phyloP scores from a whole-genome alignment of 441 rosid genomes.

The Adansonia rubrostipa region DNA sequence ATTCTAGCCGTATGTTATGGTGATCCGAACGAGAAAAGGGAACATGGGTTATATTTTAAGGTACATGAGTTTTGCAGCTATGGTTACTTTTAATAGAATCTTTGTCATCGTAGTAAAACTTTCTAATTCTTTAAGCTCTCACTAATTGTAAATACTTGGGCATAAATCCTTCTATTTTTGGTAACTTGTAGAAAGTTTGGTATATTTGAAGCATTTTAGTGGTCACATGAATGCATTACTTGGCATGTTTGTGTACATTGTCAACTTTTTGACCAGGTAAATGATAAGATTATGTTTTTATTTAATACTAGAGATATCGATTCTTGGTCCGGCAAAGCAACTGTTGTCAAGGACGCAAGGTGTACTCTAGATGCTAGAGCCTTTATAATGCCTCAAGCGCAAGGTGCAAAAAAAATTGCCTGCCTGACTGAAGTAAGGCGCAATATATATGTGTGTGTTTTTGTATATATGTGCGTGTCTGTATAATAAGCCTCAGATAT shows the following conservation, averaged over 20 bases:
- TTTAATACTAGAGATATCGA: neutral
- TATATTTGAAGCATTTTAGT: neutral
- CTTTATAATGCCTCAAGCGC: no score
- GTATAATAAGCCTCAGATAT: no score
- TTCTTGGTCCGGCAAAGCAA: neutral
- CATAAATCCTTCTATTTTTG: neutral
- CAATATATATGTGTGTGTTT: no score
- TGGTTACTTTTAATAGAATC: neutral
- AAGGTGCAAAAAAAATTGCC: no score
- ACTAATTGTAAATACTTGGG: neutral
- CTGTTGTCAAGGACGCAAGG: no score
- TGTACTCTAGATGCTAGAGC: no score
- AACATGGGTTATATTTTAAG: slow-evolving; percentile 54
- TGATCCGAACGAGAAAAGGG: slow-evolving; percentile 44
- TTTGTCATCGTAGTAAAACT: no score
- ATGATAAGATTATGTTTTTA: neutral
- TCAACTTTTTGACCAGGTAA: neutral
- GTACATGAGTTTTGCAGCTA: slow-evolving; percentile 29
- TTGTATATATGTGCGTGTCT: no score
- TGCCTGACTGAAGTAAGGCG: no score
- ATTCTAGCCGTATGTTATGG: slow-evolving; percentile 58
- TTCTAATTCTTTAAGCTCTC: neutral
- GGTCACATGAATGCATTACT: neutral
- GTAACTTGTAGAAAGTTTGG: neutral
- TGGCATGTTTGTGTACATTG: neutral